Conservation (phyloP, 306 rosid genomes). For the Sicyos baderoa region DNA sequence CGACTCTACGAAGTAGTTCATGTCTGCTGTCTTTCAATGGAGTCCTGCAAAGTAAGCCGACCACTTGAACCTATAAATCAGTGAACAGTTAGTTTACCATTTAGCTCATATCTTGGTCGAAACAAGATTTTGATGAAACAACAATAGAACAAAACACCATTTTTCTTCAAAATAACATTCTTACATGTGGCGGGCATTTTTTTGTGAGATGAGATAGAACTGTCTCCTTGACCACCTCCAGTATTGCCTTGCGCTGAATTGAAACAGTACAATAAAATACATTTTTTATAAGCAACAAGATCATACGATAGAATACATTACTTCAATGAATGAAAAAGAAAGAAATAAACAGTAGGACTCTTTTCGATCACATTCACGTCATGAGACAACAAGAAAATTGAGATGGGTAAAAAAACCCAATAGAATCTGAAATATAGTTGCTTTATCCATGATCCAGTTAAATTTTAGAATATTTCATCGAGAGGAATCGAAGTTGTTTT, state of each 20-base stretch:
- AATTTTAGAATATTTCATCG: neutral
- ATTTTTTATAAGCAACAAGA: neutral
- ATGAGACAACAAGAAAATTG: no score
- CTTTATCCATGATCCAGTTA: neutral
- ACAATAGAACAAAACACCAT: neutral
- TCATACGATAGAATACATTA: neutral
- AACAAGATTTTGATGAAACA: slow-evolving; percentile 5
- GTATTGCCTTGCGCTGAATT: slow-evolving; percentile 64
- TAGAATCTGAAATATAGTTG: neutral
- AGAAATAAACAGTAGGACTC: neutral
- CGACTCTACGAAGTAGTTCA: slow-evolving; percentile 81
- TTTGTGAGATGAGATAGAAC: slow-evolving; percentile 75
- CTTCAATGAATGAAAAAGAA: neutral
- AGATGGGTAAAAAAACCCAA: neutral
- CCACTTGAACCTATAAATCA: slow-evolving; percentile 67
- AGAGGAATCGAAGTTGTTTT: neutral
- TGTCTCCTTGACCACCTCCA: slow-evolving; percentile 94
- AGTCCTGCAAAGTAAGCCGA: slow-evolving; percentile 90
- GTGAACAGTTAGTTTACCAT: slow-evolving; percentile 12
- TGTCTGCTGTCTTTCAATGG: slow-evolving; percentile 81
- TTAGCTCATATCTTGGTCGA: slow-evolving; percentile 8
- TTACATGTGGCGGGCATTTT: slow-evolving; percentile 87
- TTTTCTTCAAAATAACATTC: slow-evolving; percentile 24
- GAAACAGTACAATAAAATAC: slow-evolving; percentile 7
- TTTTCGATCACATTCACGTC: no score